Percentiles rank a stretch among this genome's conserved stretches.
Conservation (phyloP, 2,329 filamentous ascomycete species). For the Venturia asperata region DNA sequence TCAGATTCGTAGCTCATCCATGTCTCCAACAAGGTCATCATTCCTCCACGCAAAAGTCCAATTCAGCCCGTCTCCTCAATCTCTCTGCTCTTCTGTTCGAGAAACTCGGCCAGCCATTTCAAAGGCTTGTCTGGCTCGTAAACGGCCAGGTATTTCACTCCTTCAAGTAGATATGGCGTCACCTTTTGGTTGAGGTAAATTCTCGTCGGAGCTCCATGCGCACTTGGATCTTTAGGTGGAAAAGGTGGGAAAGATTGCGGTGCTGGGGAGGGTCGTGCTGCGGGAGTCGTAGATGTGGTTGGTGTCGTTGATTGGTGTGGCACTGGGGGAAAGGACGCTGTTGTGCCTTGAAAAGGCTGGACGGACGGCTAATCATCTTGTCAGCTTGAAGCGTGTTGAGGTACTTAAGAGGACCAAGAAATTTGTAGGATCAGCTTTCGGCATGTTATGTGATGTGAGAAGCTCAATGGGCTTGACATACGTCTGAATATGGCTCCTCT, state of each 20-base stretch:
- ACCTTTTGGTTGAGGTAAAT: constrained; percentile 45
- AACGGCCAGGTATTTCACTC: constrained; percentile 45
- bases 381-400: neutral
- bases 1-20: neutral
- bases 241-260: neutral
- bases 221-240: constrained; percentile 33
- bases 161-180: constrained; percentile 45
- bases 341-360: neutral
- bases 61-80: constrained; percentile 31
- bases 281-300: constrained; percentile 21
- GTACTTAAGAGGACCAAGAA: neutral
- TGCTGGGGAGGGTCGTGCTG: constrained; percentile 18
- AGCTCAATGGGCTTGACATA: neutral
- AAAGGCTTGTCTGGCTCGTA: constrained; percentile 46
- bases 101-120: constrained; percentile 42
- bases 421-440: neutral
- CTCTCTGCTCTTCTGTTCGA: constrained; percentile 42
- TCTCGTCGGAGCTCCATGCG: constrained; percentile 42
- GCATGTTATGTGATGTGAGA: neutral
- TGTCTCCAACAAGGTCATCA: neutral
- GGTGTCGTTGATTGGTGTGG: constrained; percentile 19
- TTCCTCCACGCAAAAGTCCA: constrained; percentile 21
- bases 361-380: neutral
- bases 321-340: neutral
- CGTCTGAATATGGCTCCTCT: constrained; percentile 14